Base-by-base conservation (phyloP, 2,329 filamentous ascomycete species). In the Botrytis pseudocinerea region DNA sequence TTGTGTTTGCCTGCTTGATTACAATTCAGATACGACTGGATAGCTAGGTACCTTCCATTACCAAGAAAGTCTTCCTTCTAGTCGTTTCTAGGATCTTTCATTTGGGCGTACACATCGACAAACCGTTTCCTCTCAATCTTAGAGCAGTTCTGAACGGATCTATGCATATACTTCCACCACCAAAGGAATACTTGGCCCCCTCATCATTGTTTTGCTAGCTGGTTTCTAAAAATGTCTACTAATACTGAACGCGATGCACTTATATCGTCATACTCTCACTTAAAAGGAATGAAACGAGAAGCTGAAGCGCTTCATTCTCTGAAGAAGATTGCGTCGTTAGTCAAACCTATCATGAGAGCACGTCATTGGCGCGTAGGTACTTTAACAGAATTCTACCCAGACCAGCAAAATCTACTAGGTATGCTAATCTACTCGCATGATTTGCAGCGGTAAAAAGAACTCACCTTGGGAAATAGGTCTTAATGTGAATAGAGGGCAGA, bases 341-440 rank as follows among this genome's bases (percentile, higher is more conserved):
- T 98, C 75, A 98, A 97, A 82, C 95, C 95, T 28, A 93, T 98
- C 75, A 98, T 98, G 95, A 88, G 94, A 76, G 93, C 93, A 65
- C 89, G 93, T 61, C 87, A 87, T 72, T 98, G 94, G 93, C 91
- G 86, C 75, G 93, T 98, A 48, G 87, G 88, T 42, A 89, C 92
- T 65, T 87, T 98, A 25, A 90, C 91, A 66, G 95, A 98, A 81
- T 97, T 98, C 83, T 92, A 93, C 74, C 95, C 95, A 1, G 85
- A 89, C 20, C 87, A 96, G 78, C 83, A 85, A 46, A 92, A 92
- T 76, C 85, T 97, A 2, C 84, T 97, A 59, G 95, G 93, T 86
- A 82, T 61, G 82, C 78, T 44, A 28, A 35, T 22, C 38, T 54
- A 3, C 28, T n/a, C 51, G 38, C 9, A n/a, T 3, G 42, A 57